Evolutionary conservation across 2,329 filamentous ascomycete species (phyloP).

Genomic region (Verticillium albo-atrum): DNA sequence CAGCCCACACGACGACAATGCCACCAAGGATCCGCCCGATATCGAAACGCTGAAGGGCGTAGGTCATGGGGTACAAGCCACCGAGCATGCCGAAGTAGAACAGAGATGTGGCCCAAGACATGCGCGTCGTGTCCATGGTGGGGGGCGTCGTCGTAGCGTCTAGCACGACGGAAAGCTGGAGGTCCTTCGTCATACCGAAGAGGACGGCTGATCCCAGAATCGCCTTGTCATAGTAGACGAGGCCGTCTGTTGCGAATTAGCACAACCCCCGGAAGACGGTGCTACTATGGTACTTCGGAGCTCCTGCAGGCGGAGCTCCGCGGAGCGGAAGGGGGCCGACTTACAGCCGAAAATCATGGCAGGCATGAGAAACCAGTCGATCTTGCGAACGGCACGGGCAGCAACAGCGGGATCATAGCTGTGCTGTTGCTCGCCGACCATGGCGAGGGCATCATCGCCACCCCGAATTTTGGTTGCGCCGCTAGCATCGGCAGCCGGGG

Average conservation of each 20-base stretch:
- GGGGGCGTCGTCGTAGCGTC: slow-evolving; percentile 39
- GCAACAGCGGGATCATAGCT: slow-evolving; percentile 50
- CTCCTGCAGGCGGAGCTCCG: background rate
- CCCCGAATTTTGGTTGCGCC: background rate
- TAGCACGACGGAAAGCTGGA: slow-evolving; percentile 51
- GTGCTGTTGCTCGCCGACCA: slow-evolving; percentile 54
- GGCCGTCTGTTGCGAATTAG: slow-evolving; percentile 23
- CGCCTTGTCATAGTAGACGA: slow-evolving; percentile 51
- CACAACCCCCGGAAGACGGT: background rate
- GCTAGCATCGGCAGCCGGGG: background rate
- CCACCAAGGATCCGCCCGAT: slow-evolving; percentile 59
- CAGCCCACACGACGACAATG: slow-evolving; percentile 61
- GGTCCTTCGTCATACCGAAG: slow-evolving; percentile 71
- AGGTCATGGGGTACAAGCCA: slow-evolving; percentile 70
- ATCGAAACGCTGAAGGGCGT: slow-evolving; percentile 63
- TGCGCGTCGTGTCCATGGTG: slow-evolving; percentile 59
- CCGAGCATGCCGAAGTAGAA: slow-evolving; percentile 80
- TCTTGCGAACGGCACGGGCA: slow-evolving; percentile 58
- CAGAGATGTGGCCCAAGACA: slow-evolving; percentile 73
- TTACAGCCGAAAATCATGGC: slow-evolving; percentile 55
- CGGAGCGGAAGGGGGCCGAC: background rate
- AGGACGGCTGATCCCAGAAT: slow-evolving; percentile 69
- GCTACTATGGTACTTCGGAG: background rate
- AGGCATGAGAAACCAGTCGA: slow-evolving; percentile 63
- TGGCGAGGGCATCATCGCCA: slow-evolving; percentile 47